These are phyloP conservation scores for Carex scoparia DNA, from an alignment of 176 grass and related monocot species.

Conservation along the genomic window DNA sequence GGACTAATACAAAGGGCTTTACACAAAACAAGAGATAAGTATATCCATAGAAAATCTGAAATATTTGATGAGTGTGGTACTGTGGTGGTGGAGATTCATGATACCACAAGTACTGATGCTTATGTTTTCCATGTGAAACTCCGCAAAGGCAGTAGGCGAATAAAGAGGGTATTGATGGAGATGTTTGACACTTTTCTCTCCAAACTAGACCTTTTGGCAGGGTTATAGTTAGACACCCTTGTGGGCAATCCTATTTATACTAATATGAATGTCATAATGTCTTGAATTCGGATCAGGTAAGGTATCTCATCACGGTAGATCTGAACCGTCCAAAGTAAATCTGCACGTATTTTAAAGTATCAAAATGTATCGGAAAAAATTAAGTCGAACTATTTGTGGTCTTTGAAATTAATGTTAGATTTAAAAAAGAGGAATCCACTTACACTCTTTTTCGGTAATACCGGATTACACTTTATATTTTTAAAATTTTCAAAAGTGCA, in stretches of 20 bases:
- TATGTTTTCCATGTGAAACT: conserved; percentile 21
- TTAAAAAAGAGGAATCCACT: too few species aligned
- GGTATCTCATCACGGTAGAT: too few species aligned
- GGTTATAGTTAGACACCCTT: neutral
- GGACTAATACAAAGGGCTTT: neutral
- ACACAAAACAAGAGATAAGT: neutral
- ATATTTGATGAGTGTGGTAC: neutral
- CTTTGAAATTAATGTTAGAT: too few species aligned
- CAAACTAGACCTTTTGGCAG: conserved; percentile 1
- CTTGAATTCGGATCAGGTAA: too few species aligned
- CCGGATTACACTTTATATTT: too few species aligned
- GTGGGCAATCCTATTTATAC: neutral
- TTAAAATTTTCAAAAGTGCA: too few species aligned
- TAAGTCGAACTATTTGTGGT: too few species aligned
- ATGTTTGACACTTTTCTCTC: conserved; percentile 15
- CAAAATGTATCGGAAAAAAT: too few species aligned
- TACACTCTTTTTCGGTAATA: too few species aligned
- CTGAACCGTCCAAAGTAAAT: too few species aligned
- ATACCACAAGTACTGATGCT: conserved; percentile 13
- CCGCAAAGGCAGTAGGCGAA: neutral
- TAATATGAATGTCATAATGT: conserved; percentile 11
- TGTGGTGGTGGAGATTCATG: conserved; percentile 9
- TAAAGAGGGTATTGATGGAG: conserved; percentile 15
- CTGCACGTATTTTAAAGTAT: too few species aligned
- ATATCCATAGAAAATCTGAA: neutral